phyloP scores from a whole-genome alignment of 1,284 basidiomycete species.

The Bondarzewia mesenterica region DNA sequence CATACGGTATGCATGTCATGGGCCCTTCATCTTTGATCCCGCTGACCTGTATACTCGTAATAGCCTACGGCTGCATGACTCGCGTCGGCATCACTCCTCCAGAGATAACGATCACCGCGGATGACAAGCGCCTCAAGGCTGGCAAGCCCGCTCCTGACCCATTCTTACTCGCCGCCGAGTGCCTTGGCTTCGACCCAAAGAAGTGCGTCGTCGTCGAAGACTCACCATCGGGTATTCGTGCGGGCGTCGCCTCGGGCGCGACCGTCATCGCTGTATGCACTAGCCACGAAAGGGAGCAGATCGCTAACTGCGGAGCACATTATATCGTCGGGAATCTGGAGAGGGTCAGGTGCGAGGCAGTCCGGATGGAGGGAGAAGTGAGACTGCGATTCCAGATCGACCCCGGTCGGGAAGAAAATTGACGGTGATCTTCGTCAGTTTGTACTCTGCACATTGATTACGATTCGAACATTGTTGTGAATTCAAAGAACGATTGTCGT shows the following conservation, averaged over 20 bases:
- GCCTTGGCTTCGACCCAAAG: slow-evolving; percentile 54
- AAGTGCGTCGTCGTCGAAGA: slow-evolving; percentile 73
- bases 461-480: too few relatives aligned
- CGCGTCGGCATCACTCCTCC: slow-evolving; percentile 70
- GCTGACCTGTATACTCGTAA: slow-evolving; percentile 7
- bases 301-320: slow-evolving; percentile 2
- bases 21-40: slow-evolving; percentile 2
- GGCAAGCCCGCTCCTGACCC: slow-evolving; percentile 68
- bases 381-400: slow-evolving; percentile 26
- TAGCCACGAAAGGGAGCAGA: not conserved
- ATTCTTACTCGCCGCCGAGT: slow-evolving; percentile 67
- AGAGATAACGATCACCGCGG: slow-evolving; percentile 69
- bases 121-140: slow-evolving; percentile 61
- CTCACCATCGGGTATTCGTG: slow-evolving; percentile 66
- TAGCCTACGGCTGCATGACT: slow-evolving; percentile 63
- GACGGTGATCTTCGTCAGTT: too few relatives aligned
- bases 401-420: too few relatives aligned
- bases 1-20: slow-evolving; percentile 41
- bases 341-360: not conserved
- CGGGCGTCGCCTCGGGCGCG: slow-evolving; percentile 65
- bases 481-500: too few relatives aligned
- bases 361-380: not conserved
- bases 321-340: slow-evolving; percentile 3
- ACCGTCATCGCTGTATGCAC: slow-evolving; percentile 58
- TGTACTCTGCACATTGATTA: too few relatives aligned